Conservation (phyloP, 2,329 filamentous ascomycete genomes). For the Cytospora mali region DNA sequence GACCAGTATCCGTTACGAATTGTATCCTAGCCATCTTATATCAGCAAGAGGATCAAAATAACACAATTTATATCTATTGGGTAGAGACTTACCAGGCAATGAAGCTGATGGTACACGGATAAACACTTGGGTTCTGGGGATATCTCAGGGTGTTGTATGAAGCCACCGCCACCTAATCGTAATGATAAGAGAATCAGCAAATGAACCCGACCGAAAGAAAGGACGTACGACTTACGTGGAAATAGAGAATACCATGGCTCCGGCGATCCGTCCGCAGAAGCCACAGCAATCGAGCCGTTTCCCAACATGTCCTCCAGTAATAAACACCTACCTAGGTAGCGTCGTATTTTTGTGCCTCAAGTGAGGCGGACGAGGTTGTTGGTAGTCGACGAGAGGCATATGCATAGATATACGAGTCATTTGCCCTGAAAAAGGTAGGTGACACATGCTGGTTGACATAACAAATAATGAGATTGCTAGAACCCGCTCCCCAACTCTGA, state of each 20-base stretch:
- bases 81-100: not conserved
- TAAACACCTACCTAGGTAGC: not conserved
- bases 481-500: not conserved
- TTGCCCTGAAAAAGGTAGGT: not conserved
- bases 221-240: not conserved
- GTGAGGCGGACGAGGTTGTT: not conserved
- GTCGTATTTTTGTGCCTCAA: not conserved
- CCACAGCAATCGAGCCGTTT: not conserved
- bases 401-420: not conserved
- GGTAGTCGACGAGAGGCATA: not conserved
- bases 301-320: too few species aligned
- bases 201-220: not conserved
- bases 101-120: not conserved
- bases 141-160: not conserved
- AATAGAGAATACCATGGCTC: not conserved
- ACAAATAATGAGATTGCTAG: not conserved
- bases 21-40: not conserved
- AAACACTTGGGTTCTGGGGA: not conserved
- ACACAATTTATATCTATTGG: not conserved
- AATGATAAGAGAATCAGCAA: not conserved
- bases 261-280: not conserved
- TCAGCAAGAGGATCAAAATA: not conserved
- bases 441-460: not conserved
- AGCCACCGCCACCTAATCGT: not conserved
- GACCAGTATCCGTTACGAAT: not conserved